phyloP scores from a whole-genome alignment of 805 yeast species.

The Kodamaea neixiangensis region DNA sequence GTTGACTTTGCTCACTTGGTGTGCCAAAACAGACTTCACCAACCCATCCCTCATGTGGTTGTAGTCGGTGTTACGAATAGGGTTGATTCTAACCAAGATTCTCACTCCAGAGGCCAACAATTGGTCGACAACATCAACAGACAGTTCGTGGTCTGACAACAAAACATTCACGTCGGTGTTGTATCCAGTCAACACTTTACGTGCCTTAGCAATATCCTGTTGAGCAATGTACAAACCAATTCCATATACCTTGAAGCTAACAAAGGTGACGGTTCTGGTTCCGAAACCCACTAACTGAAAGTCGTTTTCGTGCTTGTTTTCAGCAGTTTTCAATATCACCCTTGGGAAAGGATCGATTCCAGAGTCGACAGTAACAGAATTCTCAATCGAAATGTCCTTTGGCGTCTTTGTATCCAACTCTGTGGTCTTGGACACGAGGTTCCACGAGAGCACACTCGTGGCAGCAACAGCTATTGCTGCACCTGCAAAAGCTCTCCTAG shows the following conservation, averaged over 20 bases:
- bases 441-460: background rate
- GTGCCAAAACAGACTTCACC: slow-evolving; percentile 73
- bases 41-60: slow-evolving; percentile 89
- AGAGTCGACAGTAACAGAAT: slow-evolving; percentile 48
- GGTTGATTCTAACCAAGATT: slow-evolving; percentile 74
- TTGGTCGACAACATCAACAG: slow-evolving; percentile 55
- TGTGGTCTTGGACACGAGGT: background rate
- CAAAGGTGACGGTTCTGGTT: slow-evolving; percentile 77
- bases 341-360: slow-evolving; percentile 52
- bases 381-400: slow-evolving; percentile 1
- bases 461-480: background rate
- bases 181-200: slow-evolving; percentile 4
- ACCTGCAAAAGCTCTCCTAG: background rate
- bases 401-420: background rate
- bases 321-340: slow-evolving; percentile 7
- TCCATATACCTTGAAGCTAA: slow-evolving; percentile 82
- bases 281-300: slow-evolving; percentile 77
- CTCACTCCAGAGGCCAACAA: slow-evolving; percentile 61
- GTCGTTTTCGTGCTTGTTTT: slow-evolving; percentile 26
- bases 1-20: slow-evolving; percentile 55
- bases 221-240: slow-evolving; percentile 77
- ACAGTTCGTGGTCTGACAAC: slow-evolving; percentile 52
- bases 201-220: slow-evolving; percentile 47
- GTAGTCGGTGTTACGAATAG: slow-evolving; percentile 89
- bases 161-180: slow-evolving; percentile 12